phyloP scores from a whole-genome alignment of 805 yeast genomes.

The Teunomyces funiuensis region DNA sequence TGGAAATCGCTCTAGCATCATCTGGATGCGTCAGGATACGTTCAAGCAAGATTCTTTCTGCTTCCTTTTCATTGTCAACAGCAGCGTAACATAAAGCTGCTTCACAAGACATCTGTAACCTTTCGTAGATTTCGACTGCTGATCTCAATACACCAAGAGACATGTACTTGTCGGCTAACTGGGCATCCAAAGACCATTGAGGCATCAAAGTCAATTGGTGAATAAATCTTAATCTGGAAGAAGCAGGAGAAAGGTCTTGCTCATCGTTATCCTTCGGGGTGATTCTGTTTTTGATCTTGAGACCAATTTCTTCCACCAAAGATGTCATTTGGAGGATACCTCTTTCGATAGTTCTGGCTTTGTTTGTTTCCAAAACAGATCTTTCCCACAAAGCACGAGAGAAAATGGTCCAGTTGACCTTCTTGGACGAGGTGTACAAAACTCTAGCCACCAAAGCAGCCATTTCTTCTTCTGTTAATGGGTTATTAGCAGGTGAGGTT shows the following conservation, averaged over 20 bases:
- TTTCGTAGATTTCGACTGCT: slow-evolving; percentile 85
- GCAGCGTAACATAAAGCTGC: slow-evolving; percentile 91
- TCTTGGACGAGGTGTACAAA: slow-evolving; percentile 48
- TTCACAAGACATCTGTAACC: slow-evolving; percentile 74
- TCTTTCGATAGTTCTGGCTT: slow-evolving; percentile 86
- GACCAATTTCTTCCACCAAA: slow-evolving; percentile 82
- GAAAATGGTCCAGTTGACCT: slow-evolving; percentile 72
- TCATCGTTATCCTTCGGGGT: slow-evolving; percentile 43
- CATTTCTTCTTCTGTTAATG: slow-evolving; percentile 80
- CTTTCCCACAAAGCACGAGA: slow-evolving; percentile 88
- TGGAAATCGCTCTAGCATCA: slow-evolving; percentile 81
- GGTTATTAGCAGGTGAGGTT: slow-evolving; percentile 69
- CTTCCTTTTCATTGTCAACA: slow-evolving; percentile 69
- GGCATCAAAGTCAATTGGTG: slow-evolving; percentile 78
- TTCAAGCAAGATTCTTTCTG: slow-evolving; percentile 55
- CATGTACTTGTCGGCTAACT: slow-evolving; percentile 82
- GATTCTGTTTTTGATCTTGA: slow-evolving; percentile 55
- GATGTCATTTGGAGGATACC: slow-evolving; percentile 93
- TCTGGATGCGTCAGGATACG: slow-evolving; percentile 58
- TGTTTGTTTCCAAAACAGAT: slow-evolving; percentile 75
- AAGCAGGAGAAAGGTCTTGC: slow-evolving; percentile 36
- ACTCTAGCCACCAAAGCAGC: slow-evolving; percentile 73
- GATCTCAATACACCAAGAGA: slow-evolving; percentile 81
- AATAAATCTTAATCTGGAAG: slow-evolving; percentile 62
- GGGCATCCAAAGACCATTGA: slow-evolving; percentile 79